Conservation (phyloP, 2,329 filamentous ascomycete species). For the Aureobasidium sp. region DNA sequence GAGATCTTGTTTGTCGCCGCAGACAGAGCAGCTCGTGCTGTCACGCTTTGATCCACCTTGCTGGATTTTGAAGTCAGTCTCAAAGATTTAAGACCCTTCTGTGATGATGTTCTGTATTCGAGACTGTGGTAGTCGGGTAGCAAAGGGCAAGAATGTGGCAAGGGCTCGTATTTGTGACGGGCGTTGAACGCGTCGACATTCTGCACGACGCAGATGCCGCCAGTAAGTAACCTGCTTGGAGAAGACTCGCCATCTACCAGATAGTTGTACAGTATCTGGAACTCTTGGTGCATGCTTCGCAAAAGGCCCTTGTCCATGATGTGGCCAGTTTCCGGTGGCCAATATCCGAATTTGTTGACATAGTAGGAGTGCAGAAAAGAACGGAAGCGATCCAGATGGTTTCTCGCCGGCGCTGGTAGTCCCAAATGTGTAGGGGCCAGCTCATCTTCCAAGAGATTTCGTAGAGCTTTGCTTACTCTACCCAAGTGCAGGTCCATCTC, state of each 20-base stretch:
- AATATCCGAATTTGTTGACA: slow-evolving; percentile 60
- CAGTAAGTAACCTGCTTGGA: slow-evolving; percentile 35
- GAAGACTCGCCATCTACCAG: slow-evolving; percentile 55
- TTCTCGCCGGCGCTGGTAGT: slow-evolving; percentile 51
- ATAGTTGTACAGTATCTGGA: slow-evolving; percentile 62
- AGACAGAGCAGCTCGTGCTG: slow-evolving; percentile 46
- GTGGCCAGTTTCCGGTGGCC: slow-evolving; percentile 52
- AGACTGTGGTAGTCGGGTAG: slow-evolving; percentile 44
- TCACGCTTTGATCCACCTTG: slow-evolving; percentile 43
- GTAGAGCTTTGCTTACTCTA: slow-evolving; percentile 51
- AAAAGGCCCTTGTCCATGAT: slow-evolving; percentile 54
- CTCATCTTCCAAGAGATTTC: slow-evolving; percentile 64
- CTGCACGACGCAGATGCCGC: slow-evolving; percentile 64
- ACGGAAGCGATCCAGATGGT: slow-evolving; percentile 67
- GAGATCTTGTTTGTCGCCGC: slow-evolving; percentile 43
- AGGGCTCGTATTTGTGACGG: slow-evolving; percentile 50
- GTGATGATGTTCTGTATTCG: slow-evolving; percentile 25
- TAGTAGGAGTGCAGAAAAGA: slow-evolving; percentile 62
- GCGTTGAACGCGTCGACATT: slow-evolving; percentile 60
- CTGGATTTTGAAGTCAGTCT: slow-evolving; percentile 30
- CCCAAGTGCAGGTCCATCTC: slow-evolving; percentile 60
- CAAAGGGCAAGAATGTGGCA: slow-evolving; percentile 61
- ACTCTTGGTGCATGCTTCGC: slow-evolving; percentile 59
- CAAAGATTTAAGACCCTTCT: slow-evolving; percentile 30
- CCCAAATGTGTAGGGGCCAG: slow-evolving; percentile 60